Conservation (phyloP, 192 early-diverging fungal genomes). For the Helicostylum pulchrum region DNA sequence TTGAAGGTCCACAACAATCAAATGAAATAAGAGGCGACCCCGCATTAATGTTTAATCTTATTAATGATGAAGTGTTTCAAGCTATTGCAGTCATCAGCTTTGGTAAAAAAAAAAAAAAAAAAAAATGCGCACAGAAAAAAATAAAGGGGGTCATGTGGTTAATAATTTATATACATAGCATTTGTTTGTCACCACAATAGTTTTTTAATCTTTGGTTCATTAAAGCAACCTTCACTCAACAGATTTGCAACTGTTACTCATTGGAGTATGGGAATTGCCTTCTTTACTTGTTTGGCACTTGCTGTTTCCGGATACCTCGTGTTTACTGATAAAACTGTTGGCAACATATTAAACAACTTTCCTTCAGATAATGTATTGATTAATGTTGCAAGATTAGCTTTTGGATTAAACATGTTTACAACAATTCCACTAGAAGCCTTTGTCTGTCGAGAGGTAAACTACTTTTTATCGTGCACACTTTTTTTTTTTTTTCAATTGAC, state of each 20-base stretch:
- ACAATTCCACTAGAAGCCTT: constrained; percentile 89
- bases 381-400: constrained; percentile 81
- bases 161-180: constrained; percentile 33
- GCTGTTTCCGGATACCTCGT: constrained; percentile 72
- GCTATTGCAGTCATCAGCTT: constrained; percentile 90
- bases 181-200: constrained; percentile 97
- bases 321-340: constrained; percentile 83
- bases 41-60: constrained; percentile 36
- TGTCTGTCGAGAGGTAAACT: constrained; percentile 77
- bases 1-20: constrained; percentile 65
- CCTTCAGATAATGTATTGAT: constrained; percentile 72
- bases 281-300: constrained; percentile 66
- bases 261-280: constrained; percentile 69
- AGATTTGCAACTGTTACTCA: constrained; percentile 83
- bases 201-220: constrained; percentile 85
- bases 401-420: constrained; percentile 94
- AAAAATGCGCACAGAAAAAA: no score
- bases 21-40: constrained; percentile 47
- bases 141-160: no score
- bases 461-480: no score
- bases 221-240: constrained; percentile 77
- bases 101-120: no score
- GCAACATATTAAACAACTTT: constrained; percentile 91
- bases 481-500: constrained; percentile 8
- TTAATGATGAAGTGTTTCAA: constrained; percentile 62